A percentile compares a stretch with the other conserved stretches of the same genome.
These are phyloP conservation scores for Tolypocladium paradoxum DNA, from an alignment of 2,329 filamentous ascomycete species.

Conservation along the genomic window DNA sequence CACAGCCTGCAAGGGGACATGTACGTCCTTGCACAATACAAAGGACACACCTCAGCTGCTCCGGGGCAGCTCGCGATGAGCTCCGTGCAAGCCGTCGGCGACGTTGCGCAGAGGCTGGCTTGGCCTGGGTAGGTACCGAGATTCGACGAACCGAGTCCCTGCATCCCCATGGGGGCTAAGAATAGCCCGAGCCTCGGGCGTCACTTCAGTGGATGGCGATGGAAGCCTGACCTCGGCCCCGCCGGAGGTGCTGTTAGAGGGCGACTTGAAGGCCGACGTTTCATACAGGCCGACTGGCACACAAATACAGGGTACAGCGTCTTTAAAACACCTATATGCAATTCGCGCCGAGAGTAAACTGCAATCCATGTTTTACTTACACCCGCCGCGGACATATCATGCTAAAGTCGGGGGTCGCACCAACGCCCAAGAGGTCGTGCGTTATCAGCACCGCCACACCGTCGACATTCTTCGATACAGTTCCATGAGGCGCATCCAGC, in stretches of 20 bases:
- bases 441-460: conserved; percentile 23
- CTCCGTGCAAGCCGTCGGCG: too few species aligned
- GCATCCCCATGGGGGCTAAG: neutral
- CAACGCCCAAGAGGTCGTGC: neutral
- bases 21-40: too few species aligned
- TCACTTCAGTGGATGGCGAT: neutral
- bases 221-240: neutral
- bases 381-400: neutral
- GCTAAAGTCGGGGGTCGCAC: neutral
- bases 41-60: too few species aligned
- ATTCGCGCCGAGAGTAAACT: neutral
- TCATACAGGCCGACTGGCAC: neutral
- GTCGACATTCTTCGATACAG: conserved; percentile 30
- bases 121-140: too few species aligned
- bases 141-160: neutral
- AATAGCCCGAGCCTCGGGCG: neutral
- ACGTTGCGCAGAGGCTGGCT: too few species aligned
- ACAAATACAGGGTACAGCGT: neutral
- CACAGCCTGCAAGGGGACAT: too few species aligned
- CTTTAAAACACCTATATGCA: neutral
- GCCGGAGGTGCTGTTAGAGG: neutral
- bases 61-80: too few species aligned
- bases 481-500: conserved; percentile 30
- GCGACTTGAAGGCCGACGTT: neutral
- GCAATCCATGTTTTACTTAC: neutral